Evolutionary conservation across 2,329 filamentous ascomycete genomes (phyloP).

Genomic region (Daldinia sp.): DNA sequence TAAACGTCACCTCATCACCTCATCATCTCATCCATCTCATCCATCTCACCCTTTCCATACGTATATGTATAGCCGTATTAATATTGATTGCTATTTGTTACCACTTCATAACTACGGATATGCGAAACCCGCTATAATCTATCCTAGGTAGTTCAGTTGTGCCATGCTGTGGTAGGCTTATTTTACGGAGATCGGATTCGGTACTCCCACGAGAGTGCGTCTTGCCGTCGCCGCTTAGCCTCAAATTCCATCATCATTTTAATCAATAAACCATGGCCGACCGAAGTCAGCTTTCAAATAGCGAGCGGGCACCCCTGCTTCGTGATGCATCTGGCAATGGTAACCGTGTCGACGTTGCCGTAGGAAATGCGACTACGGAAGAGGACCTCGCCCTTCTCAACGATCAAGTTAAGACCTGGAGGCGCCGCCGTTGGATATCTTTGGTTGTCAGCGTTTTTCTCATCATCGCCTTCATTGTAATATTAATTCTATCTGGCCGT

Average conservation of each 20-base stretch:
- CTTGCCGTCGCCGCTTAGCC: constrained; percentile 18
- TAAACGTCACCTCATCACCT: constrained; percentile 27
- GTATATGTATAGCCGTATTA: not conserved
- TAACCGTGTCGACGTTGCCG: constrained; percentile 12
- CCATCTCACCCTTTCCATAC: too few species aligned
- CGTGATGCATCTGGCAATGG: constrained; percentile 18
- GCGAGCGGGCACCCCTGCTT: constrained; percentile 41
- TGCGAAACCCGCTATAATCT: constrained; percentile 7
- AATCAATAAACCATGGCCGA: constrained; percentile 22
- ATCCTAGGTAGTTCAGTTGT: constrained; percentile 12
- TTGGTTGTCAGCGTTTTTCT: constrained; percentile 42
- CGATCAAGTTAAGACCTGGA: constrained; percentile 37
- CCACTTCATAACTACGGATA: constrained; percentile 11
- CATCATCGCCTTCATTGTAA: constrained; percentile 44
- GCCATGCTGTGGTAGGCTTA: constrained; percentile 4
- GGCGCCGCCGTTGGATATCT: constrained; percentile 46
- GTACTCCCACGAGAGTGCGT: not conserved
- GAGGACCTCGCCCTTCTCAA: constrained; percentile 22
- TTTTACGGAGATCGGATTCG: not conserved
- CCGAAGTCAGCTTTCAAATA: constrained; percentile 6
- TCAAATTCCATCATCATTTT: constrained; percentile 19
- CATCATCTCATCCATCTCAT: too few species aligned
- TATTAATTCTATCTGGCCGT: constrained; percentile 46
- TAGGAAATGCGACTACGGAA: constrained; percentile 16
- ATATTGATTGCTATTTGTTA: not conserved